phyloP scores from a whole-genome alignment of 345 rosid species.

The Nephelium lappaceum region DNA sequence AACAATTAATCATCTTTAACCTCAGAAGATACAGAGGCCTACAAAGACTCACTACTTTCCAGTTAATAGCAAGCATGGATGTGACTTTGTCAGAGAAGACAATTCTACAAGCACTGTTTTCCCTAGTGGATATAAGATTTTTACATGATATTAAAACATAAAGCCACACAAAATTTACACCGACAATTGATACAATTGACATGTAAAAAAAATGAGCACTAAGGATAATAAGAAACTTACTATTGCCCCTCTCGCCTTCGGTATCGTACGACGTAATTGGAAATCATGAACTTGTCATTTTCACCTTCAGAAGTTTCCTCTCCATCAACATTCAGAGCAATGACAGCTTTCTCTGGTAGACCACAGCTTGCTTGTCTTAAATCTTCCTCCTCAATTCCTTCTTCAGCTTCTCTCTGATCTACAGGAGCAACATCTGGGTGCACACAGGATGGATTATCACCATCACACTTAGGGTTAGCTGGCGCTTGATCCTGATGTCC shows the following conservation, averaged over 20 bases:
- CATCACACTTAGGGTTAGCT: background rate
- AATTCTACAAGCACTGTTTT: background rate
- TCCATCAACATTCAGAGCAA: constrained; percentile 25
- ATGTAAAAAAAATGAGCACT: constrained; percentile 5
- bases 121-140: background rate
- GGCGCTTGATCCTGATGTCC: constrained; percentile 22
- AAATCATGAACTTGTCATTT: constrained; percentile 33
- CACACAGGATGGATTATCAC: constrained; percentile 19
- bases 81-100: background rate
- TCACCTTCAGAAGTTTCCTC: constrained; percentile 22
- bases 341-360: constrained; percentile 19
- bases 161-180: background rate
- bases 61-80: background rate
- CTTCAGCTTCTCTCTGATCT: constrained; percentile 18
- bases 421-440: constrained; percentile 6
- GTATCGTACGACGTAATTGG: constrained; percentile 19
- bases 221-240: constrained; percentile 25
- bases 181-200: background rate
- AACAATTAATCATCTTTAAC: background rate
- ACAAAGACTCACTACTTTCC: background rate
- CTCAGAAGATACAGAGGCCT: background rate
- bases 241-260: constrained; percentile 19
- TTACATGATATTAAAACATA: background rate
- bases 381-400: constrained; percentile 27
- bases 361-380: constrained; percentile 19